These are phyloP conservation scores for Tubosaeta sp. DNA, from an alignment of 768 basidiomycete species.

Conservation along the genomic window DNA sequence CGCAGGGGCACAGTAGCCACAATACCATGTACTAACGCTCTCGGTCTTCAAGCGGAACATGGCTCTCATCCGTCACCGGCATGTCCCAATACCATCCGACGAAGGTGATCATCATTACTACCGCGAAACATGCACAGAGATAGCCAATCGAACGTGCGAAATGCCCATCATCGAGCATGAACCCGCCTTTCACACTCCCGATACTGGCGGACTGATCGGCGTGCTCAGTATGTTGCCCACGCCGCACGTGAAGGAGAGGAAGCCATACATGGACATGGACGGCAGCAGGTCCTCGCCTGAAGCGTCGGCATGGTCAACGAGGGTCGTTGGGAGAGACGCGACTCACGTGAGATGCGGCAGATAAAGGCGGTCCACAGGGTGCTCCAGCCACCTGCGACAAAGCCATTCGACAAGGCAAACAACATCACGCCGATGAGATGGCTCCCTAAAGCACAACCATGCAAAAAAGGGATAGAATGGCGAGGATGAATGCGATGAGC, in stretches of 20 bases:
- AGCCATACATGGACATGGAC: constrained; percentile 1
- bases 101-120: no score
- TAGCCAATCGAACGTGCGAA: no score
- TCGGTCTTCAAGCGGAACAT: no score
- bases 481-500: constrained; percentile 1
- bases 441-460: constrained; percentile 1
- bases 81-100: no score
- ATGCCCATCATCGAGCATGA: no score
- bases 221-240: no score
- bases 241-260: background rate
- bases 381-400: background rate
- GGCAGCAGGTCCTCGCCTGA: background rate
- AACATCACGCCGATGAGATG: background rate
- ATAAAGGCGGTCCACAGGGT: constrained; percentile 1
- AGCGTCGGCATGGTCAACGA: background rate
- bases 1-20: no score
- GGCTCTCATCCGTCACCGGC: no score
- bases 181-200: no score
- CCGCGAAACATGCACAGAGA: no score
- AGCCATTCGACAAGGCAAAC: background rate
- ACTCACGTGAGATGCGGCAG: background rate
- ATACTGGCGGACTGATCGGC: no score
- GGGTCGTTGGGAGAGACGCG: background rate
- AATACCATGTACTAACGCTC: no score
- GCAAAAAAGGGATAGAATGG: background rate